Base-by-base conservation (phyloP, 139 green algal species). In the Astrephomene gubernaculifera region DNA sequence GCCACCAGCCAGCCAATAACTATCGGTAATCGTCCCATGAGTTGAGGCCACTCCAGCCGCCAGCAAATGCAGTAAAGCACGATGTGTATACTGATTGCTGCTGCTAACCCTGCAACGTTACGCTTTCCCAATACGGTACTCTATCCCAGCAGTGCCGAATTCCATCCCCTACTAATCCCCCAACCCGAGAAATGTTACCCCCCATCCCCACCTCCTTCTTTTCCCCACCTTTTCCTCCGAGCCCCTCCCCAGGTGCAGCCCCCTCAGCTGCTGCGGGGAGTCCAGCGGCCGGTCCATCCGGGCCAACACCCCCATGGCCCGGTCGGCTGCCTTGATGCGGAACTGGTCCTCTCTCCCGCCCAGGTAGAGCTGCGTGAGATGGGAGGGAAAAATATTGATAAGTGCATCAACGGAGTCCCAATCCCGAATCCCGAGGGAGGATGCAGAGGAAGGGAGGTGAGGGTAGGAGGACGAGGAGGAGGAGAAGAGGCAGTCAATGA, bases 261-360 rank as follows among this genome's bases (percentile, higher is more conserved):
- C 36, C 33, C 72, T 39, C 43, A 90, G 57, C 54, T 92, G 79
- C 38, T 83, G 36, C 21, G 49, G 78, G 0, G 72, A 71, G 21
- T 81, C 67, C 71, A 94, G 43, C 67, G 91, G 81, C 14, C 71
- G 24, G 10, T 21, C 2, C 35, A 86, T 60, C 21, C 38, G 64
- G 25, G 71, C 54, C 35, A 94, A 49, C 27, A 71, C 38, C 29
- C 53, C 52, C n/a, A 90, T 78, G 6, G 82, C 85, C 41, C 71
- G 39, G 38, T 86, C 69, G 6, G 83, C 45, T 9, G 89, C 91
- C 72, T 93, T 93, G 64, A 92, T 92, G 35, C 78, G 70, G 72
- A 94, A 95, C 67, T 94, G 81, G 79, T 94, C 90, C 35, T 52
- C 64, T 25, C 71, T n/a, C n/a, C n/a, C 39, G 14, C 61, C 73